phyloP scores from a whole-genome alignment of 2,329 filamentous ascomycete species.

The Anthostomella pinea region DNA sequence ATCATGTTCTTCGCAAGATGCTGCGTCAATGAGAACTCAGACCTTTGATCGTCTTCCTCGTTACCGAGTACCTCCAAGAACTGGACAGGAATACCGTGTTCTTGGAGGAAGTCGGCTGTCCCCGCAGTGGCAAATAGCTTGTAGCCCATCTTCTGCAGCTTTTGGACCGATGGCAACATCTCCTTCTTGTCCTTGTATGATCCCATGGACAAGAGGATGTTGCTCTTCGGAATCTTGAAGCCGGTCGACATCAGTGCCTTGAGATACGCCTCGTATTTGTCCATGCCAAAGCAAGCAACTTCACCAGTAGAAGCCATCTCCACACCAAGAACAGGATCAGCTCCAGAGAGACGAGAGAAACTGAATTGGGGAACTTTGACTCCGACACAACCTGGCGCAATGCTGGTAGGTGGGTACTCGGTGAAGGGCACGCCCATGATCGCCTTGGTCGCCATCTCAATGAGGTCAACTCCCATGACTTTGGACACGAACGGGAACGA shows the following conservation, averaged over 20 bases:
- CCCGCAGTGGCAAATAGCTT: conserved; percentile 95
- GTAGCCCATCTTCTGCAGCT: conserved; percentile 86
- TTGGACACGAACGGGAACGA: conserved; percentile 99
- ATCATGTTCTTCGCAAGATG: conserved; percentile 97
- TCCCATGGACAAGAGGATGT: conserved; percentile 91
- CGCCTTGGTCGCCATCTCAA: conserved; percentile 97
- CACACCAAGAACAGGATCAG: conserved; percentile 93
- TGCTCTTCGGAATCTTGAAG: conserved; percentile 93
- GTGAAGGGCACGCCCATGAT: conserved; percentile 82
- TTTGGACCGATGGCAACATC: conserved; percentile 88
- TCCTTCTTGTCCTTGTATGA: conserved; percentile 98
- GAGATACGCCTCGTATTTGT: conserved; percentile 97
- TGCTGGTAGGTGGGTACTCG: conserved; percentile 74
- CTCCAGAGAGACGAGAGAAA: conserved; percentile 93
- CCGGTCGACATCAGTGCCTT: conserved; percentile 95
- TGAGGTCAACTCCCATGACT: conserved; percentile 95
- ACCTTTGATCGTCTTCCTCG: conserved; percentile 79
- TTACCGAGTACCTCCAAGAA: conserved; percentile 85
- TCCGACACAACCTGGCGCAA: conserved; percentile 81
- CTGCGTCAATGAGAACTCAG: conserved; percentile 95
- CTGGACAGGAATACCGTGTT: conserved; percentile 87
- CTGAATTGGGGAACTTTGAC: conserved; percentile 99
- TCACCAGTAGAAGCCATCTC: conserved; percentile 99
- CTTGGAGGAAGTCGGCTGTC: conserved; percentile 93
- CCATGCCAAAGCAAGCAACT: conserved; percentile 91